phyloP scores from a whole-genome alignment of 441 rosid species.

The Erysimum pusillum region DNA sequence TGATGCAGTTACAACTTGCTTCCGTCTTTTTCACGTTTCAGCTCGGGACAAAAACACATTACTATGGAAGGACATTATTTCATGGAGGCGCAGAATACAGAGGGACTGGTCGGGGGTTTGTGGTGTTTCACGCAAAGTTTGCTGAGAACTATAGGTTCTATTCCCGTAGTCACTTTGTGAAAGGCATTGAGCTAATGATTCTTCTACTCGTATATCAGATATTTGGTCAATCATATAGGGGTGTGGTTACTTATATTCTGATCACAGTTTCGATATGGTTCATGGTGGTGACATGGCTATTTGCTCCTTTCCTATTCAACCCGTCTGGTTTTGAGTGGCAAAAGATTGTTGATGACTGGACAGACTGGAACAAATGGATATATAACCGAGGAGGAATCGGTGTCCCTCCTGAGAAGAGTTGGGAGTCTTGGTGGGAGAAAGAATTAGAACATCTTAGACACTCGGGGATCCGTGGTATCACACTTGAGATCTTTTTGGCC shows the following conservation, averaged over 20 bases:
- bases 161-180: slow-evolving; percentile 93
- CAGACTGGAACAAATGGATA: slow-evolving; percentile 82
- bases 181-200: slow-evolving; percentile 82
- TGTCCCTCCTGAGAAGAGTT: slow-evolving; percentile 73
- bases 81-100: slow-evolving; percentile 92
- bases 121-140: slow-evolving; percentile 85
- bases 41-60: slow-evolving; percentile 88
- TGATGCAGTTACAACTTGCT: slow-evolving; percentile 91
- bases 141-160: slow-evolving; percentile 88
- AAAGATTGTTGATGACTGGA: slow-evolving; percentile 77
- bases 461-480: slow-evolving; percentile 66
- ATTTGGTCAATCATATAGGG: slow-evolving; percentile 65
- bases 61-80: slow-evolving; percentile 83
- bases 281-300: slow-evolving; percentile 88
- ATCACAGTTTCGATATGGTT: slow-evolving; percentile 87
- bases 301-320: slow-evolving; percentile 91
- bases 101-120: slow-evolving; percentile 92
- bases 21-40: slow-evolving; percentile 88
- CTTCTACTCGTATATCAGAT: slow-evolving; percentile 74
- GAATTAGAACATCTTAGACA: slow-evolving; percentile 67
- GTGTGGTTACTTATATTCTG: slow-evolving; percentile 67
- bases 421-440: slow-evolving; percentile 94
- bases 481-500: slow-evolving; percentile 65
- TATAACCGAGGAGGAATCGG: slow-evolving; percentile 76
- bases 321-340: slow-evolving; percentile 96